Percentiles rank a stretch among this genome's conserved stretches.
Conservation (phyloP, 2,329 filamentous ascomycete species). For the Alternaria longipes region DNA sequence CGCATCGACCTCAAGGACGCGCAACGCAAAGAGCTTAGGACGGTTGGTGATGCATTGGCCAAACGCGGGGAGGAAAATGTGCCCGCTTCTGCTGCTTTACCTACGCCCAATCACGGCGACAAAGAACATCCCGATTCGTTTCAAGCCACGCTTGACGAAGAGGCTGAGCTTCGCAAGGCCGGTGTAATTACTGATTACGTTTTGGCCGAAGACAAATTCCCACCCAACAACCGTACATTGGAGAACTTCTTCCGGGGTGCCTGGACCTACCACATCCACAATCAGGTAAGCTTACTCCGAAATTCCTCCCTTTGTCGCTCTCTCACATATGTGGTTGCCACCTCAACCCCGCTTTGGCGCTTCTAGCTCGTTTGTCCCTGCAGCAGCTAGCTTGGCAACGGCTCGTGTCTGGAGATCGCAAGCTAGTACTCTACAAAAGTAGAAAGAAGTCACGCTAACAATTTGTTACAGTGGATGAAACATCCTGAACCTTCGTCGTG, state of each 20-base stretch:
- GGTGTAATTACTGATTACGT: conserved; percentile 57
- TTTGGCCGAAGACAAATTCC: conserved; percentile 61
- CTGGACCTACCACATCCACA: conserved; percentile 67
- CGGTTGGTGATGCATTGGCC: conserved; percentile 6
- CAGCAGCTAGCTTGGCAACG: conserved; percentile 11
- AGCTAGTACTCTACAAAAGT: conserved; percentile 5
- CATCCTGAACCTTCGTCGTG: conserved; percentile 65
- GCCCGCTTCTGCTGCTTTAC: conserved; percentile 40
- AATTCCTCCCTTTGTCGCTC: neutral
- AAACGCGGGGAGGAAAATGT: conserved; percentile 37
- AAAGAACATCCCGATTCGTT: conserved; percentile 51
- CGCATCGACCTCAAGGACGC: conserved; percentile 41
- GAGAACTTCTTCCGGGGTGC: conserved; percentile 66
- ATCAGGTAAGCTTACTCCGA: conserved; percentile 57
- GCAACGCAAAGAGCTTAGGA: conserved; percentile 39
- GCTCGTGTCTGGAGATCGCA: neutral
- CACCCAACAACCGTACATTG: conserved; percentile 65
- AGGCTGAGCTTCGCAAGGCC: conserved; percentile 52
- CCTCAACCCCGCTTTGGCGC: conserved; percentile 5
- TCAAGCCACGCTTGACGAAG: conserved; percentile 52
- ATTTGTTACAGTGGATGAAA: conserved; percentile 59
- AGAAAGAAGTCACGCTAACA: conserved; percentile 35
- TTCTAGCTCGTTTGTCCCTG: conserved; percentile 6
- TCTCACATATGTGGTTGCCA: neutral
- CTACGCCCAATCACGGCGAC: conserved; percentile 29